Evolutionary conservation across 768 basidiomycete genomes (phyloP).

Genomic region (Tylopilus rubrobrunneus): DNA sequence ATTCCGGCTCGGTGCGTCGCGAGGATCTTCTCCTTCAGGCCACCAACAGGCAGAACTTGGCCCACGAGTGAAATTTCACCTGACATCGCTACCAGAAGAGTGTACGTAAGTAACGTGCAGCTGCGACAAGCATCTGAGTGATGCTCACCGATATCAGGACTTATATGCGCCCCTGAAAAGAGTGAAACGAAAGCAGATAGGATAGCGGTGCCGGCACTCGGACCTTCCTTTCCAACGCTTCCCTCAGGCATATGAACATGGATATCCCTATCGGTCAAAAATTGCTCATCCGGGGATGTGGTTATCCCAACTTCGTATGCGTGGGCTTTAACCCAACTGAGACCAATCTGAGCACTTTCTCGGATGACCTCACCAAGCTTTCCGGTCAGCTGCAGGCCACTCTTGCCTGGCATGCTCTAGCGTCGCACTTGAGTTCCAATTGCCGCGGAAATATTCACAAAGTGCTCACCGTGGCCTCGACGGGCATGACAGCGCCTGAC

Average conservation of each 20-base stretch:
- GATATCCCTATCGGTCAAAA: slow-evolving; percentile 81
- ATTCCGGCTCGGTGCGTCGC: slow-evolving; percentile 97
- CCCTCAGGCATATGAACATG: slow-evolving; percentile 98
- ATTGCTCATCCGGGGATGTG: slow-evolving; percentile 60
- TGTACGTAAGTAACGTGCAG: not conserved
- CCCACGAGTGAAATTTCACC: slow-evolving; percentile 97
- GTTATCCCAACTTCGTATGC: slow-evolving; percentile 89
- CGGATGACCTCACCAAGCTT: slow-evolving; percentile 98
- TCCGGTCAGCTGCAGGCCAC: slow-evolving; percentile 86
- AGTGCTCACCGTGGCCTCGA: slow-evolving; percentile 81
- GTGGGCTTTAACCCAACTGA: slow-evolving; percentile 91
- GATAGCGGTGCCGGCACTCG: slow-evolving; percentile 94
- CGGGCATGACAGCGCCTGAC: slow-evolving; percentile 93
- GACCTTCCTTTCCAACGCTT: slow-evolving; percentile 91
- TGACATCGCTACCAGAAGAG: slow-evolving; percentile 73
- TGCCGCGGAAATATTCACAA: not conserved
- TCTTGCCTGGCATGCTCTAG: slow-evolving; percentile 96
- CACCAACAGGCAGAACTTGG: slow-evolving; percentile 94
- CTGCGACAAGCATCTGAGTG: not conserved
- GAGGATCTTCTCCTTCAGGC: slow-evolving; percentile 93
- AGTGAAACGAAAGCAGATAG: slow-evolving; percentile 87
- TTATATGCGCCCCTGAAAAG: slow-evolving; percentile 80
- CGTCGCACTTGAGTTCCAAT: not conserved
- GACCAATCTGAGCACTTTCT: slow-evolving; percentile 91
- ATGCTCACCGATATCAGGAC: slow-evolving; percentile 80